Evolutionary conservation across 306 rosid species (phyloP).

Genomic region (Myrica gale): DNA sequence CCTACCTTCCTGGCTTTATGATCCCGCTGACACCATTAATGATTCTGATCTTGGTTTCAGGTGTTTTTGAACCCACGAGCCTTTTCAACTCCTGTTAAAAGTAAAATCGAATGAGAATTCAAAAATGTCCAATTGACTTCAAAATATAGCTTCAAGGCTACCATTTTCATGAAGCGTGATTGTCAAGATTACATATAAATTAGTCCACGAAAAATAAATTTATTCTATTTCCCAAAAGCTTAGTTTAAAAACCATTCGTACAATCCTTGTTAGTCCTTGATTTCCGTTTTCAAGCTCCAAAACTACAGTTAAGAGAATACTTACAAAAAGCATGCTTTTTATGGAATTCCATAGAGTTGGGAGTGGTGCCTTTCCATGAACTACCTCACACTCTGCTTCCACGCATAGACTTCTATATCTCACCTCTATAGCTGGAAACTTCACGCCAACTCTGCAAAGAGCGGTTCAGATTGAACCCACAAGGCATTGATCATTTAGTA

Average conservation of each 20-base stretch:
- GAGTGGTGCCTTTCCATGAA: constrained; percentile 56
- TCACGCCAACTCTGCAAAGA: constrained; percentile 52
- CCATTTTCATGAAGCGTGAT: too few species aligned
- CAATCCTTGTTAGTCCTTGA: too few species aligned
- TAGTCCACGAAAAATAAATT: too few species aligned
- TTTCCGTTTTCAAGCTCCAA: too few species aligned
- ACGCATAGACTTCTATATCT: constrained; percentile 54
- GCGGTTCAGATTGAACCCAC: neutral
- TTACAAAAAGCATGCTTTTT: constrained; percentile 43
- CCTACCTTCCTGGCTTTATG: constrained; percentile 52
- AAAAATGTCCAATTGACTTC: neutral
- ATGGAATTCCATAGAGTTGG: constrained; percentile 75
- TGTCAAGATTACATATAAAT: too few species aligned
- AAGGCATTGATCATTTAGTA: neutral
- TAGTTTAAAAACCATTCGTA: too few species aligned
- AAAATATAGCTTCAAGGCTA: too few species aligned
- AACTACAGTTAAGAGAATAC: constrained; percentile 6
- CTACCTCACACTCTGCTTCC: constrained; percentile 61
- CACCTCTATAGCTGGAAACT: constrained; percentile 63
- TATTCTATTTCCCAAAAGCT: too few species aligned
- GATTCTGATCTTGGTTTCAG: constrained; percentile 33
- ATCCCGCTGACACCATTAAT: constrained; percentile 44
- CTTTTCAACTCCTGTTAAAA: constrained; percentile 35
- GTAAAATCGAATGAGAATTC: neutral
- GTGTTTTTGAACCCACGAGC: constrained; percentile 30